Conservation (phyloP, 139 green algal genomes). For the Spirogloea muscicola region DNA sequence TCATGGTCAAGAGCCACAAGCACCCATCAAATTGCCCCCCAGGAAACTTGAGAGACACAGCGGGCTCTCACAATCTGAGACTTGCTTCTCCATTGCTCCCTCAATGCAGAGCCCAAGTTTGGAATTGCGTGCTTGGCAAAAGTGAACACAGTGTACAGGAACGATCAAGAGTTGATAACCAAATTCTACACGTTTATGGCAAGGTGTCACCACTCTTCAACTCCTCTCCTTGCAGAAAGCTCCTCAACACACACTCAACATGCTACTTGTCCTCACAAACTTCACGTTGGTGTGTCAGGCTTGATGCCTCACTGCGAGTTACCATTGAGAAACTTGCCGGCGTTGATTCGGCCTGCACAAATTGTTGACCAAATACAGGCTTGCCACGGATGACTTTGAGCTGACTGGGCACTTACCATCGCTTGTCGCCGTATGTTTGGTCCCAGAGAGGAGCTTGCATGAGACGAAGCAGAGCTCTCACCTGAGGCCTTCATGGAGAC, state of each 20-base stretch:
- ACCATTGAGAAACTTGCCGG: neutral
- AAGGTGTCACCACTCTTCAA: conserved; percentile 4
- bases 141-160: conserved; percentile 6
- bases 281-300: neutral
- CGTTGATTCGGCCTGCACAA: neutral
- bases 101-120: conserved; percentile 4
- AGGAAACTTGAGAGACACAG: too few relatives aligned
- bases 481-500: neutral
- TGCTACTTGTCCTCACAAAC: neutral
- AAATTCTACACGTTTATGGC: conserved; percentile 1
- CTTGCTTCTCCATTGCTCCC: too few relatives aligned
- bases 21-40: too few relatives aligned
- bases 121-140: conserved; percentile 1
- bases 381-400: neutral
- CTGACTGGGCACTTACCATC: neutral
- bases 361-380: neutral
- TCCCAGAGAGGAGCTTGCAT: neutral
- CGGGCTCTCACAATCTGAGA: too few relatives aligned
- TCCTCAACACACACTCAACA: too few relatives aligned
- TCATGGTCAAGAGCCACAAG: too few relatives aligned
- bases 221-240: neutral
- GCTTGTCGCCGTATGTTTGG: neutral
- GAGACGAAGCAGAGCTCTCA: conserved; percentile 1
- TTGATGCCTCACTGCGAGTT: neutral
- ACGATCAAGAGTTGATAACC: conserved; percentile 6